These are phyloP conservation scores for Starmera quercuum DNA, from an alignment of 805 yeast species.

Conservation along the genomic window DNA sequence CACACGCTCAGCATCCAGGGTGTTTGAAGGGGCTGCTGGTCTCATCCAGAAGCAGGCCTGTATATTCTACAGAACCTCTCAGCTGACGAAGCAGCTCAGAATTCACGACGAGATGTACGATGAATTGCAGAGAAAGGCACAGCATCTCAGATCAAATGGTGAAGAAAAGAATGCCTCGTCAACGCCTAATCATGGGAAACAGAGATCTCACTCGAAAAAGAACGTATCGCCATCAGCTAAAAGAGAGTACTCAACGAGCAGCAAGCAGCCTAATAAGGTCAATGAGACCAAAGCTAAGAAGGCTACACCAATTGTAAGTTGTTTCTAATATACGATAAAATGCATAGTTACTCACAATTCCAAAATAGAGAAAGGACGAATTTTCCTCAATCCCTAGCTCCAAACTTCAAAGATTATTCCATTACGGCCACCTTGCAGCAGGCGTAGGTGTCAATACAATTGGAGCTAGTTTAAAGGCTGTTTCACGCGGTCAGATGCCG, in stretches of 20 bases:
- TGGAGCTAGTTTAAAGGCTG: slow-evolving; percentile 63
- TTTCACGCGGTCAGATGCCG: slow-evolving; percentile 46
- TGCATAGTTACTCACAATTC: neutral
- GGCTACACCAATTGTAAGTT: neutral
- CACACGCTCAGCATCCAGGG: slow-evolving; percentile 9
- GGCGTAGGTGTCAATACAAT: slow-evolving; percentile 84
- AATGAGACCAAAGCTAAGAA: neutral
- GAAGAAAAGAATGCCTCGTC: too few species aligned
- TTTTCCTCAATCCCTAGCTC: slow-evolving; percentile 79
- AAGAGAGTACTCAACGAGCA: slow-evolving; percentile 6
- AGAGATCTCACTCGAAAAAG: neutral
- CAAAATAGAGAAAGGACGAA: slow-evolving; percentile 28
- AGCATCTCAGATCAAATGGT: slow-evolving; percentile 8
- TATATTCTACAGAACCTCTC: slow-evolving; percentile 14
- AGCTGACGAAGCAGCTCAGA: slow-evolving; percentile 14
- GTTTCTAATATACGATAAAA: neutral
- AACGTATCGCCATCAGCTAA: neutral
- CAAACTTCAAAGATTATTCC: slow-evolving; percentile 82
- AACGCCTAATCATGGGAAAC: too few species aligned
- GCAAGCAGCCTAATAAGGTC: neutral
- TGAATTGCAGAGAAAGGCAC: slow-evolving; percentile 7
- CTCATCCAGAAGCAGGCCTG: slow-evolving; percentile 7
- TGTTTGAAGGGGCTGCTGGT: slow-evolving; percentile 6
- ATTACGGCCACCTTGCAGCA: slow-evolving; percentile 89
- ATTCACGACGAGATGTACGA: slow-evolving; percentile 18